Evolutionary conservation across 2,329 filamentous ascomycete species (phyloP).

Genomic region (Annulohypoxylon truncatum): DNA sequence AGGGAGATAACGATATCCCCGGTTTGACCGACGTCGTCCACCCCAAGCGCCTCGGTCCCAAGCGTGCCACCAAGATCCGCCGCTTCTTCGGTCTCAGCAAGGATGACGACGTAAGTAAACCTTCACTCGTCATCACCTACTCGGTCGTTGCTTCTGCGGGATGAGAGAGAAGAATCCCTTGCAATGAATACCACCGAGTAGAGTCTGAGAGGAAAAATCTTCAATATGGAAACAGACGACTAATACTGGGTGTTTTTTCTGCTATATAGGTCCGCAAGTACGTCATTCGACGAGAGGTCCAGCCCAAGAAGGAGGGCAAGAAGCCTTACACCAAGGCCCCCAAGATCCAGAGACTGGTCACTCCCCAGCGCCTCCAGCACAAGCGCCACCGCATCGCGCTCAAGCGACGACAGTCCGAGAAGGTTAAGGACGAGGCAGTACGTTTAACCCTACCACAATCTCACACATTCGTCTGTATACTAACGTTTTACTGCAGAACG

Average conservation of each 20-base stretch:
- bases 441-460: conserved; percentile 54
- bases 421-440: conserved; percentile 99
- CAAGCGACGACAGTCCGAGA: conserved; percentile 97
- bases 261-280: conserved; percentile 90
- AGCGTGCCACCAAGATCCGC: conserved; percentile 99
- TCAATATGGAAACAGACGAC: conserved; percentile 42
- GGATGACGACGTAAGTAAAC: conserved; percentile 98
- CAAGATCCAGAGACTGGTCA: conserved; percentile 99
- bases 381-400: conserved; percentile 98
- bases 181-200: conserved; percentile 61
- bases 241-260: conserved; percentile 53
- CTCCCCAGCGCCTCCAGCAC: conserved; percentile 99
- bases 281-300: conserved; percentile 98
- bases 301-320: conserved; percentile 97
- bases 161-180: conserved; percentile 56
- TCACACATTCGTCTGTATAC: conserved; percentile 35
- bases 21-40: conserved; percentile 97
- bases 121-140: conserved; percentile 78
- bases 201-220: conserved; percentile 51
- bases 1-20: conserved; percentile 93
- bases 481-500: conserved; percentile 74
- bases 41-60: conserved; percentile 99
- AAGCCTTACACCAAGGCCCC: conserved; percentile 99
- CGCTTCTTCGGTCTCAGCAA: conserved; percentile 99
- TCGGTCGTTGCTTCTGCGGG: conserved; percentile 61